Evolutionary conservation across 2,329 filamentous ascomycete genomes (phyloP), one percentile per base, ranked within the genome.

Genomic region (Fusarium kyushuense): DNA sequence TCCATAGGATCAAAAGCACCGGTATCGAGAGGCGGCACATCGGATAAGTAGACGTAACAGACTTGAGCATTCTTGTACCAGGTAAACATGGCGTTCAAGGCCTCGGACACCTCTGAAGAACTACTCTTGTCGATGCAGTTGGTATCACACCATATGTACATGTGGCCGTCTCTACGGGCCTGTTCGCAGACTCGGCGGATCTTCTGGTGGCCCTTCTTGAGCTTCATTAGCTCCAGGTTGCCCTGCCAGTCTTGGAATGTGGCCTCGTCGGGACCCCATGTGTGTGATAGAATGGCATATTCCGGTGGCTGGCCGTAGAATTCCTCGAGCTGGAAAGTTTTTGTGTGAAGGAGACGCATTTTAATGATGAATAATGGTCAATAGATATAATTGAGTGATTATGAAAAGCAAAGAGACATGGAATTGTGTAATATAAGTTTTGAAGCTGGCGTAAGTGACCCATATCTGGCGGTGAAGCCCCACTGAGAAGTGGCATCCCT

Each of bases 201-300:
- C 60, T 65, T 65, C 19, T 65, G 62, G 3, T 65, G 61, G 0
- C 62, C 62, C 9, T 65, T 65, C 12, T 46, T 65, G 33, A 60
- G 62, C 43, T 65, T 41, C 54, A 65, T 64, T 21, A 64, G 38
- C 46, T 64, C 61, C 9, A 65, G 54, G 19, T 65, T 65, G 8
- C 66, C 48, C 12, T 49, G 53, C 59, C 72, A 58, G 55, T 72
- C 64, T 23, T 70, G 68, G 41, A 70, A 67, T 6, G 65, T 70
- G 32, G 76, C 71, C 47, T 78, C 76, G 6, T 76, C 75, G 4
- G 64, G 36, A 12, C 63, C 71, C 71, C 74, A 76, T n/a, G 74
- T 76, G 61, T 78, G 76, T 16, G 76, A 77, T 12, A 78, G 58
- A 41, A 78, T 76, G 45, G 73, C 75, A 54, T 77, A 77, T 43